phyloP scores from a whole-genome alignment of 768 basidiomycete genomes.

The Holtermannia corniformis region DNA sequence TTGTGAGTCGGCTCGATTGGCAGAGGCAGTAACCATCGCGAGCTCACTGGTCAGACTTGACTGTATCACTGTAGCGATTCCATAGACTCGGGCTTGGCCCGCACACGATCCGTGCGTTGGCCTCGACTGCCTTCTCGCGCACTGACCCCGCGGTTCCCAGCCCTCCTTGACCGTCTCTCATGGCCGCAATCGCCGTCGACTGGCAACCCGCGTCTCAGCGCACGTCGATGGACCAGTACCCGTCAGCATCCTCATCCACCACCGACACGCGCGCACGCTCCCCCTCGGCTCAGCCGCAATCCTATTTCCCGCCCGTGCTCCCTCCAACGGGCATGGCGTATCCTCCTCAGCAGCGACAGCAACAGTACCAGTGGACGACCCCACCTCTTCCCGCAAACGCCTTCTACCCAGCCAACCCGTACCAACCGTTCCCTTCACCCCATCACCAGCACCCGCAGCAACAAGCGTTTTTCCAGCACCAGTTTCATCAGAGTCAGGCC shows the following conservation, averaged over 20 bases:
- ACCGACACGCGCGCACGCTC: not conserved
- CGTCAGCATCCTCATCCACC: slow-evolving; percentile 19
- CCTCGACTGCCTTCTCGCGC: too few relatives aligned
- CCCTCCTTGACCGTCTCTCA: too few relatives aligned
- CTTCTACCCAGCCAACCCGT: slow-evolving; percentile 12
- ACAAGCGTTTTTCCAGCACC: slow-evolving; percentile 20
- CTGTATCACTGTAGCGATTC: too few relatives aligned
- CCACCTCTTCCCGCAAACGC: slow-evolving; percentile 22
- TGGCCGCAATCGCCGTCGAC: slow-evolving; percentile 15
- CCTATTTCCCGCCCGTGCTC: slow-evolving; percentile 10
- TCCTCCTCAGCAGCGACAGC: not conserved
- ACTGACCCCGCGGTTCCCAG: too few relatives aligned
- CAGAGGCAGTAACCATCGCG: too few relatives aligned
- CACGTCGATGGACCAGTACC: slow-evolving; percentile 28
- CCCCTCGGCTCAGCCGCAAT: slow-evolving; percentile 12
- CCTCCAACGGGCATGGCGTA: slow-evolving; percentile 10
- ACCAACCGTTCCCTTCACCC: slow-evolving; percentile 2
- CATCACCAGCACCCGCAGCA: slow-evolving; percentile 15
- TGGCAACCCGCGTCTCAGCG: slow-evolving; percentile 22
- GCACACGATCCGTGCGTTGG: too few relatives aligned
- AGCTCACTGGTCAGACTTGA: too few relatives aligned
- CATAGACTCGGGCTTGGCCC: too few relatives aligned
- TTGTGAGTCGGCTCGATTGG: too few relatives aligned
- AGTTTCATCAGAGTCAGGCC: slow-evolving; percentile 28
- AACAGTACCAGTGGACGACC: slow-evolving; percentile 13